Evolutionary conservation across 345 rosid species (phyloP).

Genomic region (Trapa incisa): DNA sequence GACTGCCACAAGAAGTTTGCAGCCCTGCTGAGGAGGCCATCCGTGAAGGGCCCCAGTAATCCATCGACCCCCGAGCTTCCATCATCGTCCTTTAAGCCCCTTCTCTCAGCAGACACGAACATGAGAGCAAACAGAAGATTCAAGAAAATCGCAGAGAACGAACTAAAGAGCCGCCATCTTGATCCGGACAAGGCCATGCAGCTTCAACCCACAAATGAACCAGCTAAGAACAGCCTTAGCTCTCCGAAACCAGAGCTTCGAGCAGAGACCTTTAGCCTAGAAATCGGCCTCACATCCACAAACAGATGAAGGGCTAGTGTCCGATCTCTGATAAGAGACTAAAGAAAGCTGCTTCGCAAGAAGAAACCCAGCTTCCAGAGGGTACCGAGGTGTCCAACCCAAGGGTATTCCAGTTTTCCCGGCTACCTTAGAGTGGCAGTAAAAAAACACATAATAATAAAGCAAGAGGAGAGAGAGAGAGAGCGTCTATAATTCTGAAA

Average conservation of each 20-base stretch:
- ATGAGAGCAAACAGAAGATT: slow-evolving; percentile 8
- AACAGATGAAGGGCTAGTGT: background rate
- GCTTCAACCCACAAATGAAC: background rate
- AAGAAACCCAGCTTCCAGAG: too few relatives aligned
- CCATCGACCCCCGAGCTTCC: background rate
- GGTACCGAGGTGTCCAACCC: too few relatives aligned
- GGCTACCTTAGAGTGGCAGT: too few relatives aligned
- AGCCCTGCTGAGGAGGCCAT: slow-evolving; percentile 6
- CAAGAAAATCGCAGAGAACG: background rate
- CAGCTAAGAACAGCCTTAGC: background rate
- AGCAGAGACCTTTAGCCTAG: background rate
- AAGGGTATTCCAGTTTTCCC: too few relatives aligned
- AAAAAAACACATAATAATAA: too few relatives aligned
- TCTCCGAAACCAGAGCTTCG: background rate
- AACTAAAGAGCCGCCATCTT: slow-evolving; percentile 6
- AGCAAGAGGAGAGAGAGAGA: too few relatives aligned
- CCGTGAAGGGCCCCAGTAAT: slow-evolving; percentile 3
- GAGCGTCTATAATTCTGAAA: too few relatives aligned
- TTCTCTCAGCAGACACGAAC: slow-evolving; percentile 17
- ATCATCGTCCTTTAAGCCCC: slow-evolving; percentile 5
- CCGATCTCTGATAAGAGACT: background rate
- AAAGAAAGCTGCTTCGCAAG: background rate
- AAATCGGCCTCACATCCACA: background rate
- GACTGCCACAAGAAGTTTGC: slow-evolving; percentile 18
- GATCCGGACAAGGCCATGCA: slow-evolving; percentile 1